Base-by-base conservation (phyloP, 768 basidiomycete species). In the Lentinula sp. region DNA sequence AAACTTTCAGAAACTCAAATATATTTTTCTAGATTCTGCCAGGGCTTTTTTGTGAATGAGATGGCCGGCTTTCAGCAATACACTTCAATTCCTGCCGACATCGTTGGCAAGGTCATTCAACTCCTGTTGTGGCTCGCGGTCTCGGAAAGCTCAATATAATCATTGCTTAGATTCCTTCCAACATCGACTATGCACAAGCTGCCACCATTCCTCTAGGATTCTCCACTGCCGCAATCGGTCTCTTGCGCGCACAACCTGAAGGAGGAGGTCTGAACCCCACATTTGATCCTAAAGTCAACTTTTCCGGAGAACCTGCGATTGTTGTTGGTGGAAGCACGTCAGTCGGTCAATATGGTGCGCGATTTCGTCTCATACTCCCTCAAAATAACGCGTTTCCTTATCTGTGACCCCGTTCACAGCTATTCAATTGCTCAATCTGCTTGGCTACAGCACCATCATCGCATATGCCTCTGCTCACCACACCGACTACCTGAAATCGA, bases 121-220 rank as follows among this genome's bases (percentile, higher is more conserved):
- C 36, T 39, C 1, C 1, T 20, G 55, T 70, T 83, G 58, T 65
- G 69, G 57, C 62, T 76, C 12, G 76, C 79, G 0, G 70, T 76
- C 66, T 71, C 39, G 65, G 70, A 16, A 70, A 9, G 16, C 6
- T 67, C 20, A 74, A 72, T 45, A 77, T 75, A 45, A 79, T 82
- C 63, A 69, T 67, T 45, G 77, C 72, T 0, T 50, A 82, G 79
- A 78, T 85, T 42, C 83, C 84, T 1, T 67, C 72, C 6, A 75
- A 72, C 43, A 43, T 81, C 49, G 74, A 79, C 1, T 82, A 79
- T 62, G 83, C 82, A 10, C 71, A 81, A 59, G 83, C 78, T 2
- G 64, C 79, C 0, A 77, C 83, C 1, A 66, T 85, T n/a, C 81
- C 84, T 8, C 69, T 80, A 2, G 82, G 73, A 1, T 63, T 84